Conservation (phyloP, 2,329 filamentous ascomycete genomes). For the Penicillium brasilianum region DNA sequence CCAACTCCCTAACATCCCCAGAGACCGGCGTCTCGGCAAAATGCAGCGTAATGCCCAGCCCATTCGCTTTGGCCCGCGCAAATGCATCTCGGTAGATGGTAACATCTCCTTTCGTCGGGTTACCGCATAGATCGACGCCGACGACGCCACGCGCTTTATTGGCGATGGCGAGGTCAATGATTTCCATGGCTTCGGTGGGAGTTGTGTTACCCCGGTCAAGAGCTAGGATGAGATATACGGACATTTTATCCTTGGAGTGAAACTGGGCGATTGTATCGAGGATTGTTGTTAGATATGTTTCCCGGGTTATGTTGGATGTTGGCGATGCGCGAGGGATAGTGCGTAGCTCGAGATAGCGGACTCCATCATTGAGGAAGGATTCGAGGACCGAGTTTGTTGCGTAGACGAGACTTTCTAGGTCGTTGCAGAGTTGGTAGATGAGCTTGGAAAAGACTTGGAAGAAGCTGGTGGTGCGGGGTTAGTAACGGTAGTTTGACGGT, state of each 20-base stretch:
- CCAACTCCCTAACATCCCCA: slow-evolving; percentile 64
- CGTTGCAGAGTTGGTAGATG: slow-evolving; percentile 76
- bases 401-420: slow-evolving; percentile 62
- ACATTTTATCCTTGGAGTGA: slow-evolving; percentile 55
- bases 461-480: slow-evolving; percentile 59
- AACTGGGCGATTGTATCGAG: slow-evolving; percentile 65
- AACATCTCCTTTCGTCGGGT: slow-evolving; percentile 69
- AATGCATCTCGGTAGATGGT: slow-evolving; percentile 66
- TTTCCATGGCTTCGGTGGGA: slow-evolving; percentile 63
- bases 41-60: slow-evolving; percentile 72
- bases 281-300: slow-evolving; percentile 69
- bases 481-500: not conserved
- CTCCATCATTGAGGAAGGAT: slow-evolving; percentile 72
- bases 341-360: slow-evolving; percentile 78
- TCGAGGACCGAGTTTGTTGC: slow-evolving; percentile 69
- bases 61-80: slow-evolving; percentile 57
- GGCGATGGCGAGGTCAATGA: slow-evolving; percentile 66
- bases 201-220: slow-evolving; percentile 71
- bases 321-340: slow-evolving; percentile 74
- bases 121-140: slow-evolving; percentile 78
- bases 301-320: slow-evolving; percentile 60
- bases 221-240: slow-evolving; percentile 71
- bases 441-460: slow-evolving; percentile 79
- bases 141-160: slow-evolving; percentile 65
- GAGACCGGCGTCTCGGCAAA: slow-evolving; percentile 73